Evolutionary conservation across 116 monocot genomes (phyloP).

Genomic region (Posidonia oceanica): DNA sequence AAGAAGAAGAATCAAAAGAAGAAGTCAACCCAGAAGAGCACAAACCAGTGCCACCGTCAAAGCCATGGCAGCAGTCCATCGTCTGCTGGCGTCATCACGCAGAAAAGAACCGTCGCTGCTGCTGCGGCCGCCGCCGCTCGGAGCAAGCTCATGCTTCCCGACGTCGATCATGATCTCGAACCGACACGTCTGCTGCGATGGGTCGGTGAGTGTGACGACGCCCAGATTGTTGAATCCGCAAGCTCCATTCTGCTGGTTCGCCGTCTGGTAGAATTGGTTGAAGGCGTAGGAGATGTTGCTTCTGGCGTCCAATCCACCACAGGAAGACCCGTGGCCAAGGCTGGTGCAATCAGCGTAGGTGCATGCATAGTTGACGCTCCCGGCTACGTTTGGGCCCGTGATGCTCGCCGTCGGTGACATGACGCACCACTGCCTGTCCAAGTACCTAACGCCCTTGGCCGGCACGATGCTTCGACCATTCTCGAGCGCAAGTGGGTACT

Average conservation of each 20-base stretch:
- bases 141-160: constrained; percentile 23
- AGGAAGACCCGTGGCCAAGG: constrained; percentile 59
- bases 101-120: too few species aligned
- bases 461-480: constrained; percentile 21
- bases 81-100: too few species aligned
- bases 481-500: constrained; percentile 43
- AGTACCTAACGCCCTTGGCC: constrained; percentile 54
- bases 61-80: background rate
- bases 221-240: constrained; percentile 63
- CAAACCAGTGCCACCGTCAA: background rate
- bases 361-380: constrained; percentile 55
- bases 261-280: constrained; percentile 79
- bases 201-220: constrained; percentile 47
- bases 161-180: constrained; percentile 84
- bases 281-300: constrained; percentile 74
- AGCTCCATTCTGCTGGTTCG: constrained; percentile 56
- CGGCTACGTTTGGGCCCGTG: constrained; percentile 29
- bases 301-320: constrained; percentile 42
- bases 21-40: background rate
- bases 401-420: constrained; percentile 40
- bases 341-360: constrained; percentile 78
- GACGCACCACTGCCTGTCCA: constrained; percentile 71
- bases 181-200: constrained; percentile 44
- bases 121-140: too few species aligned
- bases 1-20: background rate